These are phyloP conservation scores for Carallia pectinifolia DNA, from an alignment of 345 rosid genomes.

Conservation along the genomic window DNA sequence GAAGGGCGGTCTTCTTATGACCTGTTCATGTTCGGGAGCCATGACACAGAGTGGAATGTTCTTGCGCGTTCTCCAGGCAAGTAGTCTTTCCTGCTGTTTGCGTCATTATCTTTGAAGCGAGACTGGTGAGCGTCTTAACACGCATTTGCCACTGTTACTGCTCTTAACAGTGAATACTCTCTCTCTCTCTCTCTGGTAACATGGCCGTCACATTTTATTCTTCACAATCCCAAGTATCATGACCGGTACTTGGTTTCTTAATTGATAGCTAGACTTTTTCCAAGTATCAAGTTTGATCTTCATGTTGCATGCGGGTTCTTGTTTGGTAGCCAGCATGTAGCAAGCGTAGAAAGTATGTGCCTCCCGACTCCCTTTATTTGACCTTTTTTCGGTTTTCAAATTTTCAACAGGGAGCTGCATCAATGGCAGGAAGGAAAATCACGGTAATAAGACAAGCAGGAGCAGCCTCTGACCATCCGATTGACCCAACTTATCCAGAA, in stretches of 20 bases:
- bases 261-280: too few relatives aligned
- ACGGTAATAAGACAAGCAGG: conserved; percentile 63
- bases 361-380: too few relatives aligned
- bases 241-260: too few relatives aligned
- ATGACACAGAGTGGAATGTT: conserved; percentile 84
- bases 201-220: too few relatives aligned
- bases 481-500: conserved; percentile 83
- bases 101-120: neutral
- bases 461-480: conserved; percentile 86
- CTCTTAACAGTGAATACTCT: too few relatives aligned
- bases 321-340: too few relatives aligned
- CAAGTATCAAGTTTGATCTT: too few relatives aligned
- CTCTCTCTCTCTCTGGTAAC: too few relatives aligned
- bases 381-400: neutral
- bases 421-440: conserved; percentile 61
- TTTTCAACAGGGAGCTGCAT: conserved; percentile 55
- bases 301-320: too few relatives aligned
- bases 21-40: conserved; percentile 94
- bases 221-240: too few relatives aligned
- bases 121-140: neutral
- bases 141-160: too few relatives aligned
- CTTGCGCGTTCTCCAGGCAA: conserved; percentile 67
- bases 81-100: neutral
- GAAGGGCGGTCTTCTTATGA: conserved; percentile 86
- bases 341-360: too few relatives aligned